Evolutionary conservation across 306 rosid genomes (phyloP), one percentile per base, ranked within the genome.

Genomic region (Mimosa bimucronata): DNA sequence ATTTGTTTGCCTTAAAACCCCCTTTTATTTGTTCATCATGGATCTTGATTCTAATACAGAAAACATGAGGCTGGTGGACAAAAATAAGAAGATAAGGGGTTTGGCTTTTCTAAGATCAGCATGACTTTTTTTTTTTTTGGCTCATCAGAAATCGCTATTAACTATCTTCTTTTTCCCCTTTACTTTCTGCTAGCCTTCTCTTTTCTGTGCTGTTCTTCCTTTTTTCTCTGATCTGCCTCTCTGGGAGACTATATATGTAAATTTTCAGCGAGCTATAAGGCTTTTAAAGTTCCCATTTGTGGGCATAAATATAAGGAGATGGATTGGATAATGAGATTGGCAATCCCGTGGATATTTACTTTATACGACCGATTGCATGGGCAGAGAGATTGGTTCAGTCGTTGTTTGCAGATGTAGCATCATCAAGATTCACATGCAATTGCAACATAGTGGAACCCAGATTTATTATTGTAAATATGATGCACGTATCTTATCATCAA

Each of bases 391-490:
- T 77, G 70, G 30, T n/a, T 77, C 93, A 88, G 97, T 89, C 86
- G 97, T 86, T 86, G 86, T 86, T 94, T 86, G 94, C 97, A 81
- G 97, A 86, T 80, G 98, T 85, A 81, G 98, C 94, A 94, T 90
- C 92, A 87, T 90, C 97, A 94, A 94, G 98, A 94, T 94, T 94
- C 97, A 92, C 97, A 92, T 87, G 87, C 84, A 88, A 82, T 84
- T 86, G 80, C 82, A 73, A 55, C 80, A 66, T 7, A 55, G 60
- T 65, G 70, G 69, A 29, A 71, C 73, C 38, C 38, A 34, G 38
- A 34, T 34, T 34, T 34, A 34, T 34, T 6, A 34, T 34, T 34
- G 38, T 34, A n/a, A n/a, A n/a, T n/a, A 34, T 34, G 60, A 79
- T 28, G 38, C 38, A 34, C 38, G 3, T 34, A 75, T 50, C 78